Base-by-base conservation (phyloP, 1,284 basidiomycete genomes). In the Papiliotrema flavescens region DNA sequence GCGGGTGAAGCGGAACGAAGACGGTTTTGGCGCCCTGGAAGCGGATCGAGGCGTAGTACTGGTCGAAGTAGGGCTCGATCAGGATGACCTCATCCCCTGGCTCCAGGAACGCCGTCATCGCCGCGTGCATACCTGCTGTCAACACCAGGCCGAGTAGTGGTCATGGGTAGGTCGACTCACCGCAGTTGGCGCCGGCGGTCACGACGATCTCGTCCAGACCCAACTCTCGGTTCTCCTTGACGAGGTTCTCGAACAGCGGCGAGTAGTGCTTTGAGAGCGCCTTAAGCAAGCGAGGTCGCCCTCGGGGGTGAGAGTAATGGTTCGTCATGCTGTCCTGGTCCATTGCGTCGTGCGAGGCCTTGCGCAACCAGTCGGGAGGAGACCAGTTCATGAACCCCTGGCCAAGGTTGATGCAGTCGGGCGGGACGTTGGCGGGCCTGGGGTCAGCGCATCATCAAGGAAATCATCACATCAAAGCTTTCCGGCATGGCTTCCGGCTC, bases 61-160 rank as follows among this genome's bases (percentile, higher is more conserved):
- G 96, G 72, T 98, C 94, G 70, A 97, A 98, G 81, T 92, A 94
- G 5, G 91, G 95, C 78, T 98, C 96, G 69, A 98, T 94, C 82
- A 97, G 86, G 74, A 99, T 94, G 57, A 98, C 96, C 76, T 98
- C 95, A 73, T 98, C 96, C 8, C 88, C 92, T 36, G 84, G 80
- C 60, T 95, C 85, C 46, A 93, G 77, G 78, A 94, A 95, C 0
- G 94, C 93, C 20, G 85, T 83, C 66, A 94, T 86, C 54, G 91
- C 88, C 49, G 91, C 85, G 74, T 93, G 97, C 79, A 91, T 88
- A 22, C 92, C 92, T 90, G 71, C 20, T 23, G 42, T 17, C 5
- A 44, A 39, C 17, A 19, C 23, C n/a, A n/a, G n/a, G n/a, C n/a
- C n/a, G n/a, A n/a, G 54, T 44, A n/a, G 39, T 8, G 37, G 8